Evolutionary conservation across 768 basidiomycete species (phyloP), one percentile per base, ranked within the genome.

Genomic region (Suillus americanus): DNA sequence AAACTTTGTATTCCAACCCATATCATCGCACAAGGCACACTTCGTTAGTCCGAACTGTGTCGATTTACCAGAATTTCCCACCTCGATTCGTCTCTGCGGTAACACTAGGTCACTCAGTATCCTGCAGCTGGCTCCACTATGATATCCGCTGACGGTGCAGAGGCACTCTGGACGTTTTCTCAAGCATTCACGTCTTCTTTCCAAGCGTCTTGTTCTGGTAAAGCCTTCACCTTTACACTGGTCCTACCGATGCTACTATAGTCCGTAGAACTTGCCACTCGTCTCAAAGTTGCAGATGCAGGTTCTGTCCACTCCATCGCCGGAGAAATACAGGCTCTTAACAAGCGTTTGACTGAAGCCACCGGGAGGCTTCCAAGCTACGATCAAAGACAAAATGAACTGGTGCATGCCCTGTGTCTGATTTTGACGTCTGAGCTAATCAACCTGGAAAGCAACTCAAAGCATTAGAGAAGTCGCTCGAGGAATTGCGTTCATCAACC

Each of bases 361-460:
- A 86, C 84, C 10, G 82, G 83, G 8, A 85, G 82, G 64, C 77
- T 94, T 53, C 89, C 91, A 5, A 79, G 82, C 45, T 92, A 91
- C 71, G 90, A 92, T 74, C 91, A 90, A 71, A 82, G 88, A 62
- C 88, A 87, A 70, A 89, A 83, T 71, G 89, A 90, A 73, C 76
- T 79, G 69, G 91, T 92, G 68, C 62, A 86, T 79, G 30, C 61
- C 51, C 25, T 48, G 37, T 23, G n/a, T 45, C 61, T 5, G 37
- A n/a, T 30, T 25, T 46, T 65, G 43, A 23, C 62, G 28, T 57
- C 43, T 48, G 38, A 62, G 43, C 61, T 41, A 41, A 56, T 41
- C 72, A 62, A 75, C 62, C 45, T 37, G 41, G 62, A 60, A 40
- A 95, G 92, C 88, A 89, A 85, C 73, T 94, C 63, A 87, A 85